Base-by-base conservation (phyloP, 768 basidiomycete genomes). In the Lactarius sanguifluus region DNA sequence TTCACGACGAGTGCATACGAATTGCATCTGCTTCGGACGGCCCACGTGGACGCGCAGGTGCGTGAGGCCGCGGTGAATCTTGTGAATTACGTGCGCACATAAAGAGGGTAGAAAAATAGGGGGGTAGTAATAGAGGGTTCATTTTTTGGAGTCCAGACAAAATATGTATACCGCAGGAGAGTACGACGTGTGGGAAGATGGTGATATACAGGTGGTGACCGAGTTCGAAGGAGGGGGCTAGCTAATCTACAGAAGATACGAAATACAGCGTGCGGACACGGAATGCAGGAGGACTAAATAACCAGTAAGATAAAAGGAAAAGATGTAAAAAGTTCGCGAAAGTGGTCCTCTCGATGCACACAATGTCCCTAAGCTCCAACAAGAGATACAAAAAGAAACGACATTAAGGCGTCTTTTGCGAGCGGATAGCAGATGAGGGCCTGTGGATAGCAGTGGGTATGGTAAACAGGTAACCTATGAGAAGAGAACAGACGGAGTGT, bases 1-100 rank as follows among this genome's bases (percentile, higher is more conserved):
- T 93, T 96, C 73, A 91, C 87, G 57, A 88, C 92, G 38, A 90
- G 86, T 55, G 89, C 94, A 72, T 98, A 88, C 84, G 97, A 99
- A 79, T 77, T 96, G 64, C 78, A 88, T 68, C 76, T 89, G 66
- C 81, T 92, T 59, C 79, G 80, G 69, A 75, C 77, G 70, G 79
- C 78, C 38, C 87, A 92, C 75, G 84, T 81, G 74, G 91, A 96
- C 76, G 77, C 81, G 72, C 77, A 79, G 61, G 89, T 97, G 9
- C 80, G 91, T 68, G 81, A 80, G 57, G 88, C 84, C 71, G 94
- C 93, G 60, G 77, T 72, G 59, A 83, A 81, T 71, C 77, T 92
- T 68, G 77, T 85, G 65, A 79, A 77, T 62, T 82, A 78, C 69
- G 75, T 76, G 63, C 78, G 78, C 60, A 74, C 75, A 38, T 82